phyloP scores from a whole-genome alignment of 2,329 filamentous ascomycete species.

The Akanthomyces lecanii region DNA sequence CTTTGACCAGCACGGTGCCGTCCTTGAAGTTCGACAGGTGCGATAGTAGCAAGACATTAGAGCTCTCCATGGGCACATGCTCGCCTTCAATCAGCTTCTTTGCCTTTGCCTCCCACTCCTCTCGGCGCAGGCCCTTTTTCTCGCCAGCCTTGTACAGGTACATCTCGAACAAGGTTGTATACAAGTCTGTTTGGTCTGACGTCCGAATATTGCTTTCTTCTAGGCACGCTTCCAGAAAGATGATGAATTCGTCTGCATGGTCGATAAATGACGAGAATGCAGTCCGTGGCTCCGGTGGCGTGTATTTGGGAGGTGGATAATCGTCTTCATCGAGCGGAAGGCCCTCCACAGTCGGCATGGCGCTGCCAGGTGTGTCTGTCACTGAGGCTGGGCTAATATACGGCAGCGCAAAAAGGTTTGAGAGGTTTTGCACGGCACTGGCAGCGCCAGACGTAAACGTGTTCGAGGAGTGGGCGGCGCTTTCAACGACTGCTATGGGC shows the following conservation, averaged over 20 bases:
- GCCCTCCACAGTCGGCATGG: constrained; percentile 44
- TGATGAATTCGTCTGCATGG: constrained; percentile 84
- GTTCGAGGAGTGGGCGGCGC: constrained; percentile 34
- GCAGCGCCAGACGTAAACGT: constrained; percentile 57
- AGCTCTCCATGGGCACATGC: constrained; percentile 83
- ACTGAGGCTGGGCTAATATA: constrained; percentile 66
- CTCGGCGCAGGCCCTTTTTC: constrained; percentile 61
- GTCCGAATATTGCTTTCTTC: constrained; percentile 65
- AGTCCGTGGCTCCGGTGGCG: constrained; percentile 74
- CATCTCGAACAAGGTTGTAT: constrained; percentile 97
- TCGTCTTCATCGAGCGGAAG: constrained; percentile 48
- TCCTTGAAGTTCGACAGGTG: constrained; percentile 87
- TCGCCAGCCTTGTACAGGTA: constrained; percentile 85
- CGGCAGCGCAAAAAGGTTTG: constrained; percentile 76
- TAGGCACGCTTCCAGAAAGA: constrained; percentile 86
- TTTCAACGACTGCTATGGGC: constrained; percentile 33
- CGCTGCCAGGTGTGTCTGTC: constrained; percentile 46
- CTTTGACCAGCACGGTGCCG: constrained; percentile 86
- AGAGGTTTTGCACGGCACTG: constrained; percentile 79
- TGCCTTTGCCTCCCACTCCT: constrained; percentile 85
- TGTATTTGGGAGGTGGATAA: constrained; percentile 56
- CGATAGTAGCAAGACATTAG: constrained; percentile 87
- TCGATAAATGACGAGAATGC: constrained; percentile 97
- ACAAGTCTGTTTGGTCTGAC: constrained; percentile 77
- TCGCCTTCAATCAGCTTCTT: constrained; percentile 81